phyloP scores from a whole-genome alignment of 768 basidiomycete genomes.

The Xerocomellus amylosporus region DNA sequence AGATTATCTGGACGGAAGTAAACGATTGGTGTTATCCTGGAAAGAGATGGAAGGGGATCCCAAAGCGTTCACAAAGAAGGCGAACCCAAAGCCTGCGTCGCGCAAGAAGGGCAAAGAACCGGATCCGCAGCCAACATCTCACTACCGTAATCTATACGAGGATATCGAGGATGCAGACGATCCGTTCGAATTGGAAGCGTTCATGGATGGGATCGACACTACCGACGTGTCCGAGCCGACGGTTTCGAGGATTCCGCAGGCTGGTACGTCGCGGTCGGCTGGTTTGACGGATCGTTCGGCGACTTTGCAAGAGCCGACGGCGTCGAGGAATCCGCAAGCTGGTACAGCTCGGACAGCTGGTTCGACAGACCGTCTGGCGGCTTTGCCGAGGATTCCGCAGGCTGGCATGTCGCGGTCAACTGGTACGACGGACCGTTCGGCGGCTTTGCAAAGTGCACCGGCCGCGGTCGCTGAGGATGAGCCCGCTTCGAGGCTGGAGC shows the following conservation, averaged over 20 bases:
- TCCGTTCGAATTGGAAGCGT: constrained; percentile 15
- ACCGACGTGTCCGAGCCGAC: background rate
- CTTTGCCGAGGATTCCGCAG: background rate
- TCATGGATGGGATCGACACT: constrained; percentile 11
- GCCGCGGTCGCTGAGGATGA: constrained; percentile 10
- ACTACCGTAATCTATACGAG: constrained; percentile 25
- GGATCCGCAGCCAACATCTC: background rate
- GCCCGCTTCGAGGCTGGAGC: constrained; percentile 5
- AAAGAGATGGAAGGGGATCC: constrained; percentile 21
- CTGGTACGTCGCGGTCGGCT: constrained; percentile 7
- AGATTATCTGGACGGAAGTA: constrained; percentile 21
- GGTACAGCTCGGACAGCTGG: constrained; percentile 7
- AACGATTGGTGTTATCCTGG: constrained; percentile 24
- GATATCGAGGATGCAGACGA: constrained; percentile 29
- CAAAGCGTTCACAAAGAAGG: constrained; percentile 11
- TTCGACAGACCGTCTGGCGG: background rate
- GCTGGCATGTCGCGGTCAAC: constrained; percentile 11
- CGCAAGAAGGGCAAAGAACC: constrained; percentile 24
- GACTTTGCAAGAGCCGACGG: constrained; percentile 2
- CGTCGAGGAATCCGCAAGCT: constrained; percentile 4
- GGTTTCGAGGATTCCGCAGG: constrained; percentile 7
- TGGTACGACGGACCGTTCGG: background rate
- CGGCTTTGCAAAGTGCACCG: background rate
- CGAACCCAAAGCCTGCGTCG: background rate
- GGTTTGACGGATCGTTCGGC: background rate